Evolutionary conservation across 1,284 basidiomycete species (phyloP).

Genomic region (Ganoderma leucocontextum): DNA sequence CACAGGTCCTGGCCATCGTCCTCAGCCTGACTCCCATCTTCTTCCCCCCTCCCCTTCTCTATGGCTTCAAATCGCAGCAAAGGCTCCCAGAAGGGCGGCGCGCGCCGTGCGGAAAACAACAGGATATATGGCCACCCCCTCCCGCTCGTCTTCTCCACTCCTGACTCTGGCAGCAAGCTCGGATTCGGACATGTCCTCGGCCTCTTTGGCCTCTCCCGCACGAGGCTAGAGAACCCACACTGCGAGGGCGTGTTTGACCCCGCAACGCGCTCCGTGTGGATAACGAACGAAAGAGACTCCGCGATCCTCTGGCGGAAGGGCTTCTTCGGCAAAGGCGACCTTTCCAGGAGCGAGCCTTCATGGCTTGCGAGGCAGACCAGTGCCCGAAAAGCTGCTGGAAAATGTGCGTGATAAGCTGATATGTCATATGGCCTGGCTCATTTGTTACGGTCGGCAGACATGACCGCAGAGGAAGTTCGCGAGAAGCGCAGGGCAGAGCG

Average conservation of each 20-base stretch:
- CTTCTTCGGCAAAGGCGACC: constrained; percentile 96
- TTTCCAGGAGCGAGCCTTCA: constrained; percentile 94
- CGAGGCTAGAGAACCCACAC: constrained; percentile 63
- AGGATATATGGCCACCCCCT: constrained; percentile 71
- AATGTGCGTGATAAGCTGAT: constrained; percentile 51
- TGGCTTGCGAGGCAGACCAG: constrained; percentile 87
- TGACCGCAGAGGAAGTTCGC: constrained; percentile 89
- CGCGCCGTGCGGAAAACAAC: constrained; percentile 67
- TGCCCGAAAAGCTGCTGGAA: constrained; percentile 59
- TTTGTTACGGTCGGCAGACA: constrained; percentile 47
- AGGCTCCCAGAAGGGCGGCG: constrained; percentile 56
- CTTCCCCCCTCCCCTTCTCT: not conserved
- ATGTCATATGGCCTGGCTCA: not conserved
- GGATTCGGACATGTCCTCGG: constrained; percentile 55
- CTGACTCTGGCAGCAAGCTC: constrained; percentile 44
- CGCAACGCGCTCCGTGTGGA: constrained; percentile 83
- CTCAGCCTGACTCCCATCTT: constrained; percentile 7
- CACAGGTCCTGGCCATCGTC: not conserved
- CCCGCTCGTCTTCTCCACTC: constrained; percentile 61
- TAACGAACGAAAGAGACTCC: constrained; percentile 67
- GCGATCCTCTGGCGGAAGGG: constrained; percentile 87
- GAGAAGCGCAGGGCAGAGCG: constrained; percentile 86
- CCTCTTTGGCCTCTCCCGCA: constrained; percentile 59
- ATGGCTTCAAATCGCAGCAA: constrained; percentile 56
- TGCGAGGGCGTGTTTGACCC: constrained; percentile 78